Evolutionary conservation across 1,284 basidiomycete species (phyloP), one percentile per base, ranked within the genome.

Genomic region (Cutaneotrichosporon sp.): DNA sequence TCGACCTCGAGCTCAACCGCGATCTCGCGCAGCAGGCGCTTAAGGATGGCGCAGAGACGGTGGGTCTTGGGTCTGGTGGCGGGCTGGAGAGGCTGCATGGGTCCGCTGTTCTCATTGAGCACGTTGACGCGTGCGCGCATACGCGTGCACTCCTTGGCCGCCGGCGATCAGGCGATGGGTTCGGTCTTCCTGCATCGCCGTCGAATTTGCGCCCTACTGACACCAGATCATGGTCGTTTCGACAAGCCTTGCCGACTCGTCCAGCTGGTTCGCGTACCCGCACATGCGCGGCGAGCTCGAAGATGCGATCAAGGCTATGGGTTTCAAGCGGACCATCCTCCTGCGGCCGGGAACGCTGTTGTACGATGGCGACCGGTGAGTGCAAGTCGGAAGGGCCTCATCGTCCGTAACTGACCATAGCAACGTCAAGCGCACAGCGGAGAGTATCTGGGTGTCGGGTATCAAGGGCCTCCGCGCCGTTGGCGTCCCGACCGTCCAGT

Each of bases 261-360:
- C 27, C 3, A 65, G 64, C 10, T 55, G 47, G 46, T 61, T 65
- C 24, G 61, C 63, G 9, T 75, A 75, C 53, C 45, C 60, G 2
- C 24, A 48, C 25, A 69, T 72, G 62, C 74, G 74, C 60, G 72
- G 71, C 34, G 45, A 66, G 52, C 57, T 75, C 42, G 70, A 75
- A 49, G 70, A 72, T 16, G 61, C 51, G 27, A 54, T 74, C 25
- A 65, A 67, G 41, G 54, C 12, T 0, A 60, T 74, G 48, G 60
- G 53, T n/a, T 75, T 72, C 46, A 51, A 60, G 17, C 55, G 58
- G 16, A 63, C 60, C 22, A 51, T 72, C 51, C 72, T 75, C 48
- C 63, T 75, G 2, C 64, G 62, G 9, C 73, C 73, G 0, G 73
- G 62, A 12, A 25, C 65, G 5, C 60, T 75, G 8, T 43, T 74